Percentiles rank a stretch among this genome's conserved stretches.
Evolutionary conservation across 306 rosid genomes (phyloP).

Genomic region (Carpinus fangiana): DNA sequence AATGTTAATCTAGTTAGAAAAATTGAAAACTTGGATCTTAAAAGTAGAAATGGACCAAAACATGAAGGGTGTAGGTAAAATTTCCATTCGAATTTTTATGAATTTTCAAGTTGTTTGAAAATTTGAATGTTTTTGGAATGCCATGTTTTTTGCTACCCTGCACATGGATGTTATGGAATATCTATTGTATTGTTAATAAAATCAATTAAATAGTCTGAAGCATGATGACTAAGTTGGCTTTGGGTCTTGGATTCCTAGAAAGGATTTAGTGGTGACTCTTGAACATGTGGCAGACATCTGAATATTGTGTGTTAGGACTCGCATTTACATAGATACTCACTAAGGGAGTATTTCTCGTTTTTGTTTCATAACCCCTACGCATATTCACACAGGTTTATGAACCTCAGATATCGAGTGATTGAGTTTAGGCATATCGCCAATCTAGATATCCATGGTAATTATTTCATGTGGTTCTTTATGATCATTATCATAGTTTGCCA

Average conservation of each 20-base stretch:
- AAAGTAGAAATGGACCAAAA: too few species aligned
- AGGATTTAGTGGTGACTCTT: slow-evolving; percentile 2
- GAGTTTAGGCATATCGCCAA: background rate
- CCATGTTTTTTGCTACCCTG: slow-evolving; percentile 6
- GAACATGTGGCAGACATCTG: slow-evolving; percentile 3
- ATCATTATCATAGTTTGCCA: slow-evolving; percentile 2
- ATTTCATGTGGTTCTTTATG: slow-evolving; percentile 2
- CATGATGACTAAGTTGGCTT: background rate
- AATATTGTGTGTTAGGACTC: background rate
- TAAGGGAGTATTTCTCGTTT: slow-evolving; percentile 1
- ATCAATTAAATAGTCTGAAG: background rate
- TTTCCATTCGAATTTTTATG: background rate
- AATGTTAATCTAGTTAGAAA: background rate
- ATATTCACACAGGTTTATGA: background rate
- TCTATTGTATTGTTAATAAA: background rate
- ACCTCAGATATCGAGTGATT: background rate
- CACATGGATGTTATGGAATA: slow-evolving; percentile 14
- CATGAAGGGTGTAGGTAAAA: too few species aligned
- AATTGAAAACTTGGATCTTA: too few species aligned
- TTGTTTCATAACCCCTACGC: background rate
- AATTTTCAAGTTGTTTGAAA: background rate
- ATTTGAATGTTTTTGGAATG: background rate
- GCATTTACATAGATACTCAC: background rate
- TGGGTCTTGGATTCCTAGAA: background rate
- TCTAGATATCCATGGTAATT: slow-evolving; percentile 1